phyloP scores from a whole-genome alignment of 495 filamentous ascomycete species.

The Trichoderma reesei region DNA sequence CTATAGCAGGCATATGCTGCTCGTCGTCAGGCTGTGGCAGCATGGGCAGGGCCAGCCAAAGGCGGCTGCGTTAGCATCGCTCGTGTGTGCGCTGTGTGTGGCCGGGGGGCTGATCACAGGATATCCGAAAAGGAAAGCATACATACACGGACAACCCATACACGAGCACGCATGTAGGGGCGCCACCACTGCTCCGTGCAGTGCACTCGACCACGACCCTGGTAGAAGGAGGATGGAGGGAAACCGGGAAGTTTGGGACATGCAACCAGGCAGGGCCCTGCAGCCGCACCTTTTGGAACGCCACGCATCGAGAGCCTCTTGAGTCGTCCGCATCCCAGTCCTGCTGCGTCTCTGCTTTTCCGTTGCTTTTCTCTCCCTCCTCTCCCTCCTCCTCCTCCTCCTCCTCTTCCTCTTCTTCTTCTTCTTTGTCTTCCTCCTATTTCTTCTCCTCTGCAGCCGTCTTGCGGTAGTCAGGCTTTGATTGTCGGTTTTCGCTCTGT shows the following conservation, averaged over 20 bases:
- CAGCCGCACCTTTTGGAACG: not conserved
- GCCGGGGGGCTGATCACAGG: conserved; percentile 2
- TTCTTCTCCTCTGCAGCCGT: not conserved
- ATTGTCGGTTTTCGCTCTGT: not conserved
- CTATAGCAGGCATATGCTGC: too few species aligned
- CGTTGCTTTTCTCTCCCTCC: too few species aligned
- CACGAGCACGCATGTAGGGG: not conserved
- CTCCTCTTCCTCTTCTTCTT: not conserved
- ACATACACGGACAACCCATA: too few species aligned
- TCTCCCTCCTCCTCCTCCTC: not conserved
- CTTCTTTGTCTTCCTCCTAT: not conserved
- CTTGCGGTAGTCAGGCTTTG: not conserved
- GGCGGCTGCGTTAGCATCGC: not conserved
- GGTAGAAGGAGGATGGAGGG: conserved; percentile 2
- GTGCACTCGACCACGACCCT: not conserved
- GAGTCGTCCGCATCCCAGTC: too few species aligned
- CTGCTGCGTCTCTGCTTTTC: too few species aligned
- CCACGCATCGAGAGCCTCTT: not conserved
- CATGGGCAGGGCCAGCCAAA: not conserved
- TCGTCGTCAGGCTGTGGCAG: not conserved
- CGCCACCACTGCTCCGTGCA: not conserved
- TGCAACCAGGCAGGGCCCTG: not conserved
- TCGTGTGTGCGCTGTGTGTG: not conserved
- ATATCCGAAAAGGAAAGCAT: conserved; percentile 3
- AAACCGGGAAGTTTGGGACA: not conserved